Evolutionary conservation across 1,284 basidiomycete genomes (phyloP).

Genomic region (Microstroma glucosiphilum): DNA sequence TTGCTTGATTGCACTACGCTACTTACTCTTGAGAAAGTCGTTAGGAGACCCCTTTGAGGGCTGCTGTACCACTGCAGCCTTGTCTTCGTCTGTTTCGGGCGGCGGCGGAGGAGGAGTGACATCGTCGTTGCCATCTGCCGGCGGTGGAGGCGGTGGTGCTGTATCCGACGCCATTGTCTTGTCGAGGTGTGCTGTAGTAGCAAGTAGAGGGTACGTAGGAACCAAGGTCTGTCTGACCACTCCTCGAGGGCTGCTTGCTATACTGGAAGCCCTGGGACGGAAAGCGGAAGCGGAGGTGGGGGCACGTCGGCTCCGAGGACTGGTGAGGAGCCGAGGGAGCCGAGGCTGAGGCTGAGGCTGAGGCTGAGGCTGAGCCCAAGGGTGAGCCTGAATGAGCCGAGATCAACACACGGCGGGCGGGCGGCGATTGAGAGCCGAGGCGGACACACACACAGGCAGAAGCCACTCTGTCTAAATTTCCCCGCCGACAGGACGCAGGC

Average conservation of each 20-base stretch:
- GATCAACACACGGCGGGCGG: not conserved
- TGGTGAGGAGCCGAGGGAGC: not conserved
- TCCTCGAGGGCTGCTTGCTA: too few species aligned
- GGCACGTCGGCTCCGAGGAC: not conserved
- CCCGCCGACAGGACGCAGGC: not conserved
- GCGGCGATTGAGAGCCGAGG: not conserved
- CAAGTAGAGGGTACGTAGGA: too few species aligned
- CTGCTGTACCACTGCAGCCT: constrained; percentile 4
- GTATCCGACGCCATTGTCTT: too few species aligned
- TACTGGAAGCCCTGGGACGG: too few species aligned
- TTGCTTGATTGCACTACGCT: too few species aligned
- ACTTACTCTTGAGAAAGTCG: constrained; percentile 31
- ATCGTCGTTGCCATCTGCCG: too few species aligned
- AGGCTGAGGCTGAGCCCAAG: not conserved
- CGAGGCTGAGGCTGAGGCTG: not conserved
- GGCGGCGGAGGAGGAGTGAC: too few species aligned
- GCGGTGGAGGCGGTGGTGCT: too few species aligned
- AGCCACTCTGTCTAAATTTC: not conserved
- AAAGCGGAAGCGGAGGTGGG: too few species aligned
- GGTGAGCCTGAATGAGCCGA: not conserved
- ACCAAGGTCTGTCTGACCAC: too few species aligned
- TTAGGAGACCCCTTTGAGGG: constrained; percentile 14
- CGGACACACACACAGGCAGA: not conserved
- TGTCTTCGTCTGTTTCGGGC: not conserved
- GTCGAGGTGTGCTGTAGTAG: too few species aligned